Evolutionary conservation across 495 filamentous ascomycete species (phyloP), one percentile per base, ranked within the genome.

Genomic region (Penicillium coprophilum): DNA sequence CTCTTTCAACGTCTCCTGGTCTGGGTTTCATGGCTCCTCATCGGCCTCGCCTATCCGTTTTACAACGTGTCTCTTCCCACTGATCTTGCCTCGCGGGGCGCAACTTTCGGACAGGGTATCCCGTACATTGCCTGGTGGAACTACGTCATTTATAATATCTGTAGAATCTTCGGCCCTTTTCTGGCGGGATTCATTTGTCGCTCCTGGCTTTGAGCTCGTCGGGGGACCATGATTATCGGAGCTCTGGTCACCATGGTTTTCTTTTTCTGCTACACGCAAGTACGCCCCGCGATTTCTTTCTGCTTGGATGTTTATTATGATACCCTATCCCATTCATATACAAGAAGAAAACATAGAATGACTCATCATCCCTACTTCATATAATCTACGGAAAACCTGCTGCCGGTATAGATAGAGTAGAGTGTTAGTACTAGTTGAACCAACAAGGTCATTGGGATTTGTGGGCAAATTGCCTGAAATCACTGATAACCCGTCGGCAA

Each of bases 251-350:
- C 84, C 6, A 79, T 84, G 76, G 74, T 75, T 21, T 88, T 90
- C 68, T 87, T 88, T 70, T 88, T 90, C 59, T 82, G 79, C 9
- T 91, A 89, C 61, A 87, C 86, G 0, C 70, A 81, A 52, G 82
- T 89, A 20, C 74, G 78, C 21, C 86, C 75, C 9, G 69, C 77
- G 3, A 86, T 89, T 63, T 81, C 72, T 17, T 88, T 88, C 67
- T 85, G 78, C 46, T 65, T 88, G 49, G 88, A 89, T 46, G 82
- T 89, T 34, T 89, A 88, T 67, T 89, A 89, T 59, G 85, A 84
- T n/a, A 85, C 80, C 0, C 73, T 90, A 38, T 38, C 34, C 17
- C 34, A 38, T 17, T 38, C 15, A 17, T 38, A 38, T 38, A 2
- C 9, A 34, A 36, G n/a, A n/a, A 8, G 5, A 7, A 36, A n/a